phyloP scores from a whole-genome alignment of 2,329 filamentous ascomycete species.

The Pseudonectria buxi region DNA sequence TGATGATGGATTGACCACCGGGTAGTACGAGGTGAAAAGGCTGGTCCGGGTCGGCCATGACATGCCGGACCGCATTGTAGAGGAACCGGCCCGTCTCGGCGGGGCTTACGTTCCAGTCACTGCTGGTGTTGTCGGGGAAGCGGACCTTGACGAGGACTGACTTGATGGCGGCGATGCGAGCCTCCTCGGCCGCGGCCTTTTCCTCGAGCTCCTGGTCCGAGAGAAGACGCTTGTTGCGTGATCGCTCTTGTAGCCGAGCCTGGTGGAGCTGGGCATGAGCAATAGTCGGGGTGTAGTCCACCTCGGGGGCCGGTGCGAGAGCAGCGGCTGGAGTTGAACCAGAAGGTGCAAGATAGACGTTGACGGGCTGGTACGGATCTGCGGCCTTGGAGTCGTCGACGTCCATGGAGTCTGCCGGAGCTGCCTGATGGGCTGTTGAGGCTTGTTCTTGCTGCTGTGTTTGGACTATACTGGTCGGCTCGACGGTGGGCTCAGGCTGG shows the following conservation, averaged over 20 bases:
- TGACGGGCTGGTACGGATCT: slow-evolving; percentile 46
- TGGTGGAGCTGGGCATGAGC: slow-evolving; percentile 72
- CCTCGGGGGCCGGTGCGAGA: slow-evolving; percentile 56
- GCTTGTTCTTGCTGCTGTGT: slow-evolving; percentile 5
- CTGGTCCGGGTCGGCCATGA: slow-evolving; percentile 59
- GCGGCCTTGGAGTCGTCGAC: slow-evolving; percentile 11
- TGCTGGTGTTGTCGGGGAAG: slow-evolving; percentile 78
- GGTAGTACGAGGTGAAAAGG: slow-evolving; percentile 67
- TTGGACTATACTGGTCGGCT: background rate
- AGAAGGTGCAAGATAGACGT: slow-evolving; percentile 71
- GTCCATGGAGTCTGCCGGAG: slow-evolving; percentile 12
- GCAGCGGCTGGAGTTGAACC: slow-evolving; percentile 71
- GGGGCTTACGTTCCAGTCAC: slow-evolving; percentile 64
- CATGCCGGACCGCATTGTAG: slow-evolving; percentile 65
- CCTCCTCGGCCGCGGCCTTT: slow-evolving; percentile 57
- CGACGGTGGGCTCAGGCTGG: slow-evolving; percentile 5
- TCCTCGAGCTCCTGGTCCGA: slow-evolving; percentile 78
- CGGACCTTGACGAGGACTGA: slow-evolving; percentile 72
- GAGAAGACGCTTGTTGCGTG: slow-evolving; percentile 68
- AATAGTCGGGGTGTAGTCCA: slow-evolving; percentile 70
- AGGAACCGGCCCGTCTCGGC: slow-evolving; percentile 63
- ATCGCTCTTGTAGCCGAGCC: slow-evolving; percentile 51
- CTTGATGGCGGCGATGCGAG: slow-evolving; percentile 58
- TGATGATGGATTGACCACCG: slow-evolving; percentile 43
- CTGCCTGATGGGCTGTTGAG: slow-evolving; percentile 12